Evolutionary conservation across 1,139 yeast genomes (phyloP), one percentile per base, ranked within the genome.

Genomic region (Scheffersomyces segobiensis): DNA sequence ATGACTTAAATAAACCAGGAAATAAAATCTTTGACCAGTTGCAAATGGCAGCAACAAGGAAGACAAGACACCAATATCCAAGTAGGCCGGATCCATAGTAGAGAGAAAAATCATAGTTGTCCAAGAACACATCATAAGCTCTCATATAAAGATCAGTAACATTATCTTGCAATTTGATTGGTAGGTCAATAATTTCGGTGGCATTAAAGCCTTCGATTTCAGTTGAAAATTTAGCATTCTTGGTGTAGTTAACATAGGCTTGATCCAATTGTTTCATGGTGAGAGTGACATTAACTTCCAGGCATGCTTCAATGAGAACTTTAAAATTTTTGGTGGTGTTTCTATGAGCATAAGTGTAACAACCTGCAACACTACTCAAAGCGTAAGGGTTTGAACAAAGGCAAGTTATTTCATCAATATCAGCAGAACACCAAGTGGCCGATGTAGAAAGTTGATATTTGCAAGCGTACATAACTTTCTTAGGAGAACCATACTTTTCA

Each of bases 21-120:
- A 68, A 67, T 42, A 77, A 59, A 3, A 66, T 32, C 54, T 66
- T 71, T 19, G 57, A 39, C 84, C 50, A 48, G 7, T 48, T 48
- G 50, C 24, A 20, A 48, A 48, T 48, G 10, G 50, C 50, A 20
- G 50, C 50, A 20, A 48, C n/a, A 48, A 48, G 6, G 22, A 48
- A 22, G 8, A 48, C 50, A 7, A 17, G 24, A 48, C 21, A 22
- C 50, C 50, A 48, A n/a, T 48, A 48, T 8, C 50, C 50, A 48
- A 48, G 50, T 3, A 48, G 57, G 2, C 80, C 87, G 22, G 78
- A 70, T 12, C 89, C 88, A 63, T 81, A 77, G 60, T 71, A 82
- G 56, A 81, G 72, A 3, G 87, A 77, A 55, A 50, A 60, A 56
- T 72, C 70, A 60, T 74, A 78, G 59, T 76, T 77, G 5, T 78